Conservation (phyloP, 352 stramenopile genomes). For the Phytophthora aleatoria region DNA sequence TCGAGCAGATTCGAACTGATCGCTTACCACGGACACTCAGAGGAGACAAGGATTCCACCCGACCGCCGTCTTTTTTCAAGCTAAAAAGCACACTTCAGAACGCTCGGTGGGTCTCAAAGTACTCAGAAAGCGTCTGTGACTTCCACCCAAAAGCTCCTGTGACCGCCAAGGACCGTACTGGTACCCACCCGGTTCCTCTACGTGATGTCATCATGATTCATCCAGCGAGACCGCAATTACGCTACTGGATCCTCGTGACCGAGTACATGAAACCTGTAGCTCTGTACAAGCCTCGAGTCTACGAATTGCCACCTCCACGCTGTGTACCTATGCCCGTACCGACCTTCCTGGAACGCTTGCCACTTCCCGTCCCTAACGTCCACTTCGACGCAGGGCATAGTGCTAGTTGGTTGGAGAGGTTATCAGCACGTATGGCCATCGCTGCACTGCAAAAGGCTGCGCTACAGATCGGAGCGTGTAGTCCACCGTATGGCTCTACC, state of each 20-base stretch:
- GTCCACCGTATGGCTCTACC: constrained; percentile 54
- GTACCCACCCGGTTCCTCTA: constrained; percentile 25
- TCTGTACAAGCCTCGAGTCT: constrained; percentile 84
- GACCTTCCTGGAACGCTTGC: constrained; percentile 74
- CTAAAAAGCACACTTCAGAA: constrained; percentile 87
- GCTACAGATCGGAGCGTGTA: constrained; percentile 75
- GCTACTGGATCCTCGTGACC: constrained; percentile 71
- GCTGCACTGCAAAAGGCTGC: constrained; percentile 61
- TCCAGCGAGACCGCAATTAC: constrained; percentile 54
- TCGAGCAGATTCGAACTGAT: constrained; percentile 84
- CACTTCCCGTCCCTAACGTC: constrained; percentile 70
- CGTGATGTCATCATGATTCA: constrained; percentile 68
- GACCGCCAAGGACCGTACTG: constrained; percentile 74
- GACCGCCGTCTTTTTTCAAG: constrained; percentile 66
- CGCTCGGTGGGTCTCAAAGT: constrained; percentile 63
- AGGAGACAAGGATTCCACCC: constrained; percentile 31
- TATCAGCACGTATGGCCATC: constrained; percentile 54
- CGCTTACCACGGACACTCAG: constrained; percentile 44
- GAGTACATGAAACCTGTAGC: constrained; percentile 64
- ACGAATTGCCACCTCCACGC: constrained; percentile 76
- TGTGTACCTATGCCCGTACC: constrained; percentile 90
- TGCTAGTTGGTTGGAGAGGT: constrained; percentile 70
- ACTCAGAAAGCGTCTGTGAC: constrained; percentile 59
- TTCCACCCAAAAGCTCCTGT: constrained; percentile 80
- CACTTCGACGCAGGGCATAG: constrained; percentile 67